These are phyloP conservation scores for Karstenula rhodostoma DNA, from an alignment of 2,329 filamentous ascomycete species.

Conservation along the genomic window DNA sequence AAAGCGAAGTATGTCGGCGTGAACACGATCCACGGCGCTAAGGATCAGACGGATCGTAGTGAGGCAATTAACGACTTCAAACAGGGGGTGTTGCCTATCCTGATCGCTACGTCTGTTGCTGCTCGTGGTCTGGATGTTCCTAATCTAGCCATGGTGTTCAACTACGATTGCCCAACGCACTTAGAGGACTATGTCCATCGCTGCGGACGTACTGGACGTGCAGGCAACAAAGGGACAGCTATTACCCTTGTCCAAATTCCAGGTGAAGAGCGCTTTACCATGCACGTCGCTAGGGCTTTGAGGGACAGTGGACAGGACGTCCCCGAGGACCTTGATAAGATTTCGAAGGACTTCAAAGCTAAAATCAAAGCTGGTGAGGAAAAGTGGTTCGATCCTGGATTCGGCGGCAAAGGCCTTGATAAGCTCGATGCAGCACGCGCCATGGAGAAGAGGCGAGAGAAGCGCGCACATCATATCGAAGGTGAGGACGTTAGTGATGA, in stretches of 20 bases:
- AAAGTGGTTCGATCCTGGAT: constrained; percentile 82
- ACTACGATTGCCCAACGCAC: constrained; percentile 93
- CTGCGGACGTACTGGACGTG: constrained; percentile 90
- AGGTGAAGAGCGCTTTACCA: constrained; percentile 88
- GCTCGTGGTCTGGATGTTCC: constrained; percentile 96
- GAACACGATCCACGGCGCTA: constrained; percentile 77
- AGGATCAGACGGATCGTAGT: constrained; percentile 61
- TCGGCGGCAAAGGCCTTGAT: constrained; percentile 94
- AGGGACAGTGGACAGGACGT: constrained; percentile 88
- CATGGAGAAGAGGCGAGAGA: constrained; percentile 81
- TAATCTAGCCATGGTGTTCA: constrained; percentile 93
- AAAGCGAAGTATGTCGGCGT: constrained; percentile 56
- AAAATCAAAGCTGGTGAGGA: constrained; percentile 94
- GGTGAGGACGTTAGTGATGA: constrained; percentile 89
- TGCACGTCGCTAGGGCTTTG: constrained; percentile 89
- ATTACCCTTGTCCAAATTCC: constrained; percentile 94
- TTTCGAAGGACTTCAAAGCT: constrained; percentile 76
- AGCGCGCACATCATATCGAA: constrained; percentile 80
- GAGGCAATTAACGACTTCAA: constrained; percentile 48
- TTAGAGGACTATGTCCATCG: constrained; percentile 97
- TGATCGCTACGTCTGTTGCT: constrained; percentile 94
- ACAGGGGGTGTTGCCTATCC: constrained; percentile 83
- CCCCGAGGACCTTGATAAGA: constrained; percentile 70
- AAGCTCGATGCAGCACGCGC: constrained; percentile 90
- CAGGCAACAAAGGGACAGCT: constrained; percentile 92